These are phyloP conservation scores for Arxiozyma slooffiae DNA, from an alignment of 1,139 yeast species.

Conservation along the genomic window DNA sequence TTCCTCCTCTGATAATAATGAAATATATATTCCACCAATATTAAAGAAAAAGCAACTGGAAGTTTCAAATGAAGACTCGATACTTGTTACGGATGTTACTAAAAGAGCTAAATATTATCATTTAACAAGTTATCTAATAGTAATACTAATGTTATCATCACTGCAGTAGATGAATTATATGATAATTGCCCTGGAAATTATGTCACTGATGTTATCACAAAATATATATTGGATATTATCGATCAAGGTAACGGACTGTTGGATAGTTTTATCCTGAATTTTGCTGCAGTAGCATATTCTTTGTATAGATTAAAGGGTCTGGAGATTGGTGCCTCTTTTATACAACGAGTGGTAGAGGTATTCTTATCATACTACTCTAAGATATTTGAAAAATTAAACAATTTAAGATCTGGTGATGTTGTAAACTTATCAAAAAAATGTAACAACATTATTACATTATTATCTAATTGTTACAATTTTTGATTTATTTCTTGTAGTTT, in stretches of 20 bases:
- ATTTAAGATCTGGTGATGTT: conserved; percentile 23
- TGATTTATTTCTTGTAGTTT: conserved; percentile 65
- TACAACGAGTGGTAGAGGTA: conserved; percentile 68
- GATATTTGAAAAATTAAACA: conserved; percentile 12
- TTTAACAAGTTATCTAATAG: conserved; percentile 82
- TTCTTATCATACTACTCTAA: conserved; percentile 36
- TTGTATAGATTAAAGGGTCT: conserved; percentile 72
- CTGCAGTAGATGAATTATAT: conserved; percentile 57
- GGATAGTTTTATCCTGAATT: conserved; percentile 70
- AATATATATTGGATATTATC: conserved; percentile 57
- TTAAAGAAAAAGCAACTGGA: conserved; percentile 47
- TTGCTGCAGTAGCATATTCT: conserved; percentile 70
- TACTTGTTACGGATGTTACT: conserved; percentile 42
- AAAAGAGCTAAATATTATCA: conserved; percentile 66
- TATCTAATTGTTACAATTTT: conserved; percentile 69
- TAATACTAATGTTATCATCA: conserved; percentile 60
- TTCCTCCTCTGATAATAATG: conserved; percentile 15
- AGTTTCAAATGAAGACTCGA: conserved; percentile 34
- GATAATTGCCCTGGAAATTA: conserved; percentile 61
- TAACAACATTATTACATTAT: conserved; percentile 58
- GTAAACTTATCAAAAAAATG: conserved; percentile 40
- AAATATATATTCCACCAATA: conserved; percentile 73
- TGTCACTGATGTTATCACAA: conserved; percentile 61
- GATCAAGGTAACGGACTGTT: conserved; percentile 54
- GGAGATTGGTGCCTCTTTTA: conserved; percentile 81